Evolutionary conservation across 345 rosid genomes (phyloP).

Genomic region (Eucalyptus viminalis): DNA sequence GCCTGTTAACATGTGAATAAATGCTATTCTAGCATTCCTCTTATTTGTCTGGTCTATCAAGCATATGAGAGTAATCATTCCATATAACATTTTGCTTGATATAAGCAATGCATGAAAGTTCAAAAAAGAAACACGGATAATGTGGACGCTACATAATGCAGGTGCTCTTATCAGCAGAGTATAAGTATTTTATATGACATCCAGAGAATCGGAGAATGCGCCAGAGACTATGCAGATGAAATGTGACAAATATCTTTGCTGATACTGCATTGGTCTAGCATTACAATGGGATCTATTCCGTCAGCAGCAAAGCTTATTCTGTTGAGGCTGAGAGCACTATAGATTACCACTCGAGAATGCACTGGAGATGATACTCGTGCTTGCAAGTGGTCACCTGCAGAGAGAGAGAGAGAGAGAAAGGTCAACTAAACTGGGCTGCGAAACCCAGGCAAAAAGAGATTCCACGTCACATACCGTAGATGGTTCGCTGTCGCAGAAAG

Average conservation of each 20-base stretch:
- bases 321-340: not conserved
- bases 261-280: not conserved
- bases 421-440: not conserved
- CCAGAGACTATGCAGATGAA: not conserved
- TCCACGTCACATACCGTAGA: conserved; percentile 41
- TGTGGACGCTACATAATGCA: not conserved
- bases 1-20: not conserved
- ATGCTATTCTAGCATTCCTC: not conserved
- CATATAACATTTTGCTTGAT: not conserved
- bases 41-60: not conserved
- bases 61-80: not conserved
- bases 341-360: conserved; percentile 88
- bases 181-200: not conserved
- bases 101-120: not conserved
- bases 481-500: conserved; percentile 71
- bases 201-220: not conserved
- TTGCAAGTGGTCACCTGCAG: conserved; percentile 81
- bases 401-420: not conserved
- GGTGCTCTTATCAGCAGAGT: not conserved
- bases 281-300: not conserved
- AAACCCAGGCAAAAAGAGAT: not conserved
- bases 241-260: not conserved
- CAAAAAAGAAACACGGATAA: not conserved
- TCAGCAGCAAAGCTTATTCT: not conserved
- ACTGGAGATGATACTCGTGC: conserved; percentile 98